Conservation (phyloP, 2,329 filamentous ascomycete species). For the Hypoxylon sp. region DNA sequence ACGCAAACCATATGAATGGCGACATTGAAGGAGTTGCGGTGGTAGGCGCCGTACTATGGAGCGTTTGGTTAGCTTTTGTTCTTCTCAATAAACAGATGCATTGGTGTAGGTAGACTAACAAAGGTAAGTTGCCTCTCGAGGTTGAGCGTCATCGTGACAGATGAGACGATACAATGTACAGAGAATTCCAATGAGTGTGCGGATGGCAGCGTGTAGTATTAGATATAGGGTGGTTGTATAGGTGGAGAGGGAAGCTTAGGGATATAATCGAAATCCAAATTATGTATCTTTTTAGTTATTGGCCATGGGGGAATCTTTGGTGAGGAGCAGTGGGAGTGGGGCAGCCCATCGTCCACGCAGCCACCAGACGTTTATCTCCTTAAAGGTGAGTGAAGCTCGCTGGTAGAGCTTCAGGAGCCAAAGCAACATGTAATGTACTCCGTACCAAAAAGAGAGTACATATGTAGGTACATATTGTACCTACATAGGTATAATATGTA, state of each 20-base stretch:
- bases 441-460: background rate
- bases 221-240: background rate
- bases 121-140: constrained; percentile 87
- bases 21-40: constrained; percentile 83
- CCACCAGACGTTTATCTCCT: background rate
- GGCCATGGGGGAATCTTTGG: constrained; percentile 25
- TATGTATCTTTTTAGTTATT: constrained; percentile 23
- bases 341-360: constrained; percentile 6
- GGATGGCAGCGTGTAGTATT: constrained; percentile 9
- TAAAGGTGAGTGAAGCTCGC: constrained; percentile 1
- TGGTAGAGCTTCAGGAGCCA: constrained; percentile 11
- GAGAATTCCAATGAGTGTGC: constrained; percentile 26
- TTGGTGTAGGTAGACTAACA: constrained; percentile 67
- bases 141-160: constrained; percentile 74
- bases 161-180: constrained; percentile 31
- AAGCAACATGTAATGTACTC: background rate
- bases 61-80: constrained; percentile 23
- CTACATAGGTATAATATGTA: background rate
- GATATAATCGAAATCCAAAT: constrained; percentile 2
- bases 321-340: constrained; percentile 36
- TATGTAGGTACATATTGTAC: background rate
- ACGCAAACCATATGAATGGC: constrained; percentile 86
- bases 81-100: background rate
- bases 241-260: constrained; percentile 5
- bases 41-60: constrained; percentile 84